These are phyloP conservation scores for Rubia peregrina DNA, from an alignment of 305 asterid species.

Conservation along the genomic window DNA sequence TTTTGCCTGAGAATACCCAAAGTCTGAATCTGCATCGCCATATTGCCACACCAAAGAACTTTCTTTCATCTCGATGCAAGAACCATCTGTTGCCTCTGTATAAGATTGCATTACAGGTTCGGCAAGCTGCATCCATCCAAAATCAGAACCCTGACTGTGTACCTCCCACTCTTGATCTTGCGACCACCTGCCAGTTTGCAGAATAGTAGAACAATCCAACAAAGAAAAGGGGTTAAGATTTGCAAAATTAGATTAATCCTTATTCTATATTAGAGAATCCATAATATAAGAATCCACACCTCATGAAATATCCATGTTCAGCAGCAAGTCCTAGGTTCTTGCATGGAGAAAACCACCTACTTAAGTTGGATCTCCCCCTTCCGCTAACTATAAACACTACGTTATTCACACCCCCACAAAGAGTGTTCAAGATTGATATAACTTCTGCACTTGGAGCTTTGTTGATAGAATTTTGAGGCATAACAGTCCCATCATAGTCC, in stretches of 20 bases:
- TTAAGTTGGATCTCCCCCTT: slow-evolving; percentile 81
- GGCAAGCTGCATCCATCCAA: slow-evolving; percentile 93
- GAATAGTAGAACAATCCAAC: slow-evolving; percentile 11
- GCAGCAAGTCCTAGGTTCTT: slow-evolving; percentile 83
- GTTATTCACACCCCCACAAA: slow-evolving; percentile 56
- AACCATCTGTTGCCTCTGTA: slow-evolving; percentile 93
- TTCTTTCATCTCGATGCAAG: slow-evolving; percentile 78
- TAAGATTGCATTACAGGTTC: slow-evolving; percentile 92
- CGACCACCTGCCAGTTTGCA: slow-evolving; percentile 66
- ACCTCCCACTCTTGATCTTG: slow-evolving; percentile 75
- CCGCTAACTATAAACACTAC: slow-evolving; percentile 87
- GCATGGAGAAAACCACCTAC: slow-evolving; percentile 82
- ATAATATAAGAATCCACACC: slow-evolving; percentile 36
- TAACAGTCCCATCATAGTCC: slow-evolving; percentile 93
- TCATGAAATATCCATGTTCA: slow-evolving; percentile 90
- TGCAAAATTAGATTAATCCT: background rate
- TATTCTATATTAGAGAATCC: background rate
- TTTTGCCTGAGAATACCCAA: slow-evolving; percentile 91
- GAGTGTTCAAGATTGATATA: slow-evolving; percentile 63
- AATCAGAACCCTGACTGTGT: slow-evolving; percentile 60
- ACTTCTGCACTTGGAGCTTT: slow-evolving; percentile 69
- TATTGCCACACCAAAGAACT: slow-evolving; percentile 97
- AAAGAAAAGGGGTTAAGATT: slow-evolving; percentile 4
- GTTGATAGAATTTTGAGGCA: slow-evolving; percentile 78
- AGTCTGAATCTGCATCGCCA: slow-evolving; percentile 78